phyloP scores from a whole-genome alignment of 495 filamentous ascomycete species.

The Neurospora hispaniola region DNA sequence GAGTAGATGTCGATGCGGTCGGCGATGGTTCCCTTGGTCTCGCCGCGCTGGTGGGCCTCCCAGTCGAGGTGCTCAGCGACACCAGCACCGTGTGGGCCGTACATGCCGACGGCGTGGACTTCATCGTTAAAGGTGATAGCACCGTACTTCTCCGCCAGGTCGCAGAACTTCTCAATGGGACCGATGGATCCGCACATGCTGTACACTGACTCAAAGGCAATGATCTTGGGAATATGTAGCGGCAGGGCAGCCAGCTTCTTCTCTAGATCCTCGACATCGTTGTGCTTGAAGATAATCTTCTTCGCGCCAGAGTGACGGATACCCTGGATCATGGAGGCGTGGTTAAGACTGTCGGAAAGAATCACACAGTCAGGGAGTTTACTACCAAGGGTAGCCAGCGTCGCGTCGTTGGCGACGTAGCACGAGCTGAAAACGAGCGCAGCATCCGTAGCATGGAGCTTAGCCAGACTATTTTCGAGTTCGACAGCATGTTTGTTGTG shows the following conservation, averaged over 20 bases:
- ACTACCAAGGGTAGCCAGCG: slow-evolving; percentile 87
- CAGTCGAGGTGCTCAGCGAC: slow-evolving; percentile 97
- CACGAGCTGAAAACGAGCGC: slow-evolving; percentile 94
- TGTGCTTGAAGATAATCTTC: slow-evolving; percentile 98
- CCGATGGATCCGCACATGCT: slow-evolving; percentile 98
- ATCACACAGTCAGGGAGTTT: slow-evolving; percentile 96
- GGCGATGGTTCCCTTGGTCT: slow-evolving; percentile 77
- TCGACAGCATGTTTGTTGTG: slow-evolving; percentile 91
- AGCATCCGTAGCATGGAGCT: slow-evolving; percentile 80
- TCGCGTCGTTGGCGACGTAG: slow-evolving; percentile 97
- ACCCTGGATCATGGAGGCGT: slow-evolving; percentile 98
- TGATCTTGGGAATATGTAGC: slow-evolving; percentile 81
- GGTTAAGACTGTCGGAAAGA: slow-evolving; percentile 87
- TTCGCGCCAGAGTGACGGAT: slow-evolving; percentile 93
- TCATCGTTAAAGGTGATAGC: slow-evolving; percentile 96
- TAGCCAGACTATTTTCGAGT: slow-evolving; percentile 75
- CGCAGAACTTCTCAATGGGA: slow-evolving; percentile 89
- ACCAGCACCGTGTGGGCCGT: slow-evolving; percentile 89
- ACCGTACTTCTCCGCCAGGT: slow-evolving; percentile 94
- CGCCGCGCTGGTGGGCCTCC: slow-evolving; percentile 57
- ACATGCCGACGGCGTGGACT: slow-evolving; percentile 98
- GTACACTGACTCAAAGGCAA: slow-evolving; percentile 97
- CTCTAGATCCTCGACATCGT: slow-evolving; percentile 84
- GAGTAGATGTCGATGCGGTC: slow-evolving; percentile 97
- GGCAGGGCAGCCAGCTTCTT: slow-evolving; percentile 81